Conservation (phyloP, 1,284 basidiomycete genomes). For the Gomphus sp. region DNA sequence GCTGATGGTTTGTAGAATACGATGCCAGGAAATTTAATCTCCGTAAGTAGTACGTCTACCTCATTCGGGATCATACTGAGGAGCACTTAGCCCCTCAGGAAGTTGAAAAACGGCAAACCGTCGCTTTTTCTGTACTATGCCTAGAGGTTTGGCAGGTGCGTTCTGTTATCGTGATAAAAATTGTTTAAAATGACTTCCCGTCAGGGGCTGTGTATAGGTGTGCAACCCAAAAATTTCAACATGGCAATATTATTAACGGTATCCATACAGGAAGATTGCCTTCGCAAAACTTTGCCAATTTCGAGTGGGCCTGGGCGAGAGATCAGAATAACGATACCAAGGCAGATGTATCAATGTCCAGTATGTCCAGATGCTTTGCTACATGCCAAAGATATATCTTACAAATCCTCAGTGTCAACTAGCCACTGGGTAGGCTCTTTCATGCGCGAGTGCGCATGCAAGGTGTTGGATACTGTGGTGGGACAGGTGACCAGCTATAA, state of each 20-base stretch:
- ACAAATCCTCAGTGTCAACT: background rate
- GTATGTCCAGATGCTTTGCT: background rate
- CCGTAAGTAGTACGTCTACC: background rate
- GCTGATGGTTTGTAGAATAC: slow-evolving; percentile 6
- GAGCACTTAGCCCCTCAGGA: slow-evolving; percentile 6
- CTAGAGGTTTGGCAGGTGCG: slow-evolving; percentile 5
- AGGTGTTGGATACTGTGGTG: slow-evolving; percentile 9
- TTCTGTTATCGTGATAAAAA: background rate
- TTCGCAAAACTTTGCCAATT: background rate
- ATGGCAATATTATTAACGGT: background rate
- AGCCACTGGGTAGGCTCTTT: slow-evolving; percentile 12
- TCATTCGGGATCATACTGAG: background rate
- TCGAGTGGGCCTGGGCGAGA: background rate
- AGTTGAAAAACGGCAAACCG: background rate
- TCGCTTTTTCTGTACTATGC: background rate
- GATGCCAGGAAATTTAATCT: slow-evolving; percentile 10
- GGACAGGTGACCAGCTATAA: slow-evolving; percentile 11
- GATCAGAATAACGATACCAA: background rate
- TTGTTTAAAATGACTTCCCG: background rate
- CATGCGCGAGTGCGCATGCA: slow-evolving; percentile 4
- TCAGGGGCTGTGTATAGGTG: background rate
- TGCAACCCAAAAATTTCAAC: no score
- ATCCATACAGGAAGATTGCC: background rate
- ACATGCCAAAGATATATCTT: background rate
- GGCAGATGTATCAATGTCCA: background rate